Base-by-base conservation (phyloP, 495 filamentous ascomycete species). In the Aspergillus heteromorphus region DNA sequence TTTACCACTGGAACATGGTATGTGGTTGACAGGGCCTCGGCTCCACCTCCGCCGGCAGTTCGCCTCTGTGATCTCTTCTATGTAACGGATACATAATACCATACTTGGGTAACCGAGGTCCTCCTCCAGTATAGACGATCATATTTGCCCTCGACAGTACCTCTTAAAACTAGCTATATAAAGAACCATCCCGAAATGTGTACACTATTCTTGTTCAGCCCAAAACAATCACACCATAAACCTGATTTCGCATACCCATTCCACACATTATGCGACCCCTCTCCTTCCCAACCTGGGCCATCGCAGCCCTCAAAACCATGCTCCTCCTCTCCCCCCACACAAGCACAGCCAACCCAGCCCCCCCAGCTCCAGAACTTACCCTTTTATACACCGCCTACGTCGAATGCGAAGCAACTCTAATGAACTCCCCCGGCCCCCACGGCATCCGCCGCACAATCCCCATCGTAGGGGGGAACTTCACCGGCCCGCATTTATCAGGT, bases 381-480 rank as follows among this genome's bases (percentile, higher is more conserved):
- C 66, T 56, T 40, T 61, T 70, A 23, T 70, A 70, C 51, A 70
- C 63, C 14, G 59, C 60, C 2, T 66, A 59, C 41, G 63, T 64
- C 4, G 31, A 68, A 34, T 68, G 65, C 48, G 51, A 59, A 1
- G 54, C 45, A 13, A 61, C 53, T 6, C 38, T 65, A 8, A 65
- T 68, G 63, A 48, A 51, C 18, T 50, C 49, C 1, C 23, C 51
- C 27, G 60, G 63, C 5, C 67, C 67, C 0, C 45, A 52, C n/a
- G 67, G 67, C 31, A 62, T 54, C 19, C 59, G 65, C 7, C 53
- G 45, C 11, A 48, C 65, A 10, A 67, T 70, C 17, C 67, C 65
- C 2, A 70, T 70, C 29, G 58, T 68, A 0, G 67, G 67, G 2
- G 67, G 67, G 9, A 70, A 68, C 40, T 70, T 70, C 40, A 66